phyloP scores from a whole-genome alignment of 805 yeast species.

The Candida silvatica region DNA sequence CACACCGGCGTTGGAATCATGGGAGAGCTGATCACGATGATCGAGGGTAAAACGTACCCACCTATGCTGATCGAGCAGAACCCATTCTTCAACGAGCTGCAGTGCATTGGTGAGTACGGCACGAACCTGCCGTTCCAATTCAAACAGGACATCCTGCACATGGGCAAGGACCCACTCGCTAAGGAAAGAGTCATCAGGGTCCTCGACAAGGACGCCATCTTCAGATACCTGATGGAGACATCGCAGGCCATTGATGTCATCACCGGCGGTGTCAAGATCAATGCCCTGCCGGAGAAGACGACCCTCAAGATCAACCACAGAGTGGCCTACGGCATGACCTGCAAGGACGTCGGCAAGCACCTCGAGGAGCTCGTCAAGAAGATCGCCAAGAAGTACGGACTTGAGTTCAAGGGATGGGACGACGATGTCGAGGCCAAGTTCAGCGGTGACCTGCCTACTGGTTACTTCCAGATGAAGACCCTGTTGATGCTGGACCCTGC shows the following conservation, averaged over 20 bases:
- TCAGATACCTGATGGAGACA: slow-evolving; percentile 41
- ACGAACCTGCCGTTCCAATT: slow-evolving; percentile 9
- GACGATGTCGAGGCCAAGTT: slow-evolving; percentile 6
- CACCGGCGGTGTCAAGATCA: slow-evolving; percentile 65
- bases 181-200: slow-evolving; percentile 26
- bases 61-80: slow-evolving; percentile 40
- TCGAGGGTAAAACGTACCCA: slow-evolving; percentile 51
- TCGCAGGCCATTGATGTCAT: slow-evolving; percentile 64
- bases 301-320: slow-evolving; percentile 53
- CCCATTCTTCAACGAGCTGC: slow-evolving; percentile 50
- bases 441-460: slow-evolving; percentile 25
- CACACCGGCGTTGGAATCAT: slow-evolving; percentile 75
- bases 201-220: slow-evolving; percentile 11
- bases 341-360: slow-evolving; percentile 23
- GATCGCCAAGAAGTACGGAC: slow-evolving; percentile 26
- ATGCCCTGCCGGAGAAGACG: slow-evolving; percentile 66
- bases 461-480: too few relatives aligned
- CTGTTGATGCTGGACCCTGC: slow-evolving; percentile 28
- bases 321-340: slow-evolving; percentile 39
- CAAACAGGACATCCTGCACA: slow-evolving; percentile 27
- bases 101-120: slow-evolving; percentile 55
- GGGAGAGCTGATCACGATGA: slow-evolving; percentile 42
- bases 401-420: slow-evolving; percentile 31
- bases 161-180: slow-evolving; percentile 27
- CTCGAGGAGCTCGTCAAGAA: slow-evolving; percentile 21